Evolutionary conservation across 2,329 filamentous ascomycete species (phyloP), one percentile per base, ranked within the genome.

Genomic region (Lasiodiplodia gonubiensis): DNA sequence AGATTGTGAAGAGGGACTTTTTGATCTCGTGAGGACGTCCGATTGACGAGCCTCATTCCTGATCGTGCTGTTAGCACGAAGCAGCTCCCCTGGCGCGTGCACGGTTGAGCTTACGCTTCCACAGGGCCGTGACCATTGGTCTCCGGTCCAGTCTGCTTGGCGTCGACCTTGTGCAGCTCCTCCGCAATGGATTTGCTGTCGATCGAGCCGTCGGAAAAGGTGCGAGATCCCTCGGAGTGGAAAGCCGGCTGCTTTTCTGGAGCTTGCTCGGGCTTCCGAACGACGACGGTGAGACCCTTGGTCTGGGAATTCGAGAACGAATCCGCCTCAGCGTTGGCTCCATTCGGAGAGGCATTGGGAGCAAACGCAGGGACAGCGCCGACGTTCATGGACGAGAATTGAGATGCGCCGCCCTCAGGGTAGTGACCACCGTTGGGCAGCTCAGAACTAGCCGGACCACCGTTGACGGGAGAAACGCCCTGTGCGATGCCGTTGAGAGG

Each of bases 151-250:
- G 76, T 72, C 73, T 80, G 80, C 55, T 77, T 75, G 67, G 74
- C 75, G 49, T 79, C 76, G 66, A 73, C 70, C 71, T 77, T 81
- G 59, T 81, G 76, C 72, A 83, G 73, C 74, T 86, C 82, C 70
- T 82, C 80, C 72, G 80, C 79, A 74, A 85, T 82, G 71, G 78
- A 81, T 75, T 79, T 81, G 73, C 81, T 81, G 77, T 88, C 83
- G 76, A 88, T 83, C 60, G 81, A 85, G 70, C 84, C 82, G 75
- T 87, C 85, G 69, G 85, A 86, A 76, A 86, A 86, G 23, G 83
- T 86, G 75, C 83, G 80, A 23, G 80, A 79, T 27, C 79, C 78
- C 48, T 78, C 71, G 63, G 74, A 78, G 71, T 81, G 80, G 71
- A 77, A 80, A 35, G 78, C 75, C 69, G 78, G 68, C 72, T 71